Evolutionary conservation across 2,329 filamentous ascomycete genomes (phyloP).

Genomic region (Phoma herbarum): DNA sequence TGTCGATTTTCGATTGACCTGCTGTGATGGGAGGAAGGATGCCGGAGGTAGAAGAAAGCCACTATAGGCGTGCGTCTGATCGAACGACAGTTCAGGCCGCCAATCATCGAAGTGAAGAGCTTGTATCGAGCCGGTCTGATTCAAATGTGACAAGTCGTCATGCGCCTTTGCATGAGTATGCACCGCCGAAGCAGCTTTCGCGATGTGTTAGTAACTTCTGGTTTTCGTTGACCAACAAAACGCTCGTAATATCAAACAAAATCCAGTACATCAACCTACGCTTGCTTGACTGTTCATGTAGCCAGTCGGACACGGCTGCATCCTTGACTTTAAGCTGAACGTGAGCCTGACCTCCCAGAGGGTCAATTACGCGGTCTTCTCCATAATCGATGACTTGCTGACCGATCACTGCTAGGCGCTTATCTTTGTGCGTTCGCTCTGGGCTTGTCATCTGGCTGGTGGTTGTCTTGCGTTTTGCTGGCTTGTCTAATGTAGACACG

Average conservation of each 20-base stretch:
- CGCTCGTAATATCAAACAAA: neutral
- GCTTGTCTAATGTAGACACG: neutral
- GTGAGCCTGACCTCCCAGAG: constrained; percentile 4
- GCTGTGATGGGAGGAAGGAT: neutral
- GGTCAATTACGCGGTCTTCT: neutral
- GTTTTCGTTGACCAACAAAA: neutral
- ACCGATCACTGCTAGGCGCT: neutral
- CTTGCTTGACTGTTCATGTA: constrained; percentile 1
- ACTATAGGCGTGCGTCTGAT: neutral
- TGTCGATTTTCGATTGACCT: neutral
- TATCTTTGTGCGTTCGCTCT: neutral
- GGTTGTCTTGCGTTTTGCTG: constrained; percentile 3
- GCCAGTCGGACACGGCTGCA: constrained; percentile 8
- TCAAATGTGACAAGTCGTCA: neutral
- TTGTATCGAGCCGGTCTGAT: neutral
- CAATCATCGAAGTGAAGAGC: neutral
- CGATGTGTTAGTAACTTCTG: neutral
- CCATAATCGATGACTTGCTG: constrained; percentile 5
- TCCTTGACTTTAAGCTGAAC: neutral
- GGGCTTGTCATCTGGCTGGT: neutral
- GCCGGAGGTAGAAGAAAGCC: neutral
- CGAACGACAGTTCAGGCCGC: neutral
- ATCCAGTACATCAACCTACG: constrained; percentile 8
- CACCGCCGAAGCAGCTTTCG: constrained; percentile 1
- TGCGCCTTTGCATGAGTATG: neutral